Base-by-base conservation (phyloP, 805 yeast species). In the Metschnikowia matae region DNA sequence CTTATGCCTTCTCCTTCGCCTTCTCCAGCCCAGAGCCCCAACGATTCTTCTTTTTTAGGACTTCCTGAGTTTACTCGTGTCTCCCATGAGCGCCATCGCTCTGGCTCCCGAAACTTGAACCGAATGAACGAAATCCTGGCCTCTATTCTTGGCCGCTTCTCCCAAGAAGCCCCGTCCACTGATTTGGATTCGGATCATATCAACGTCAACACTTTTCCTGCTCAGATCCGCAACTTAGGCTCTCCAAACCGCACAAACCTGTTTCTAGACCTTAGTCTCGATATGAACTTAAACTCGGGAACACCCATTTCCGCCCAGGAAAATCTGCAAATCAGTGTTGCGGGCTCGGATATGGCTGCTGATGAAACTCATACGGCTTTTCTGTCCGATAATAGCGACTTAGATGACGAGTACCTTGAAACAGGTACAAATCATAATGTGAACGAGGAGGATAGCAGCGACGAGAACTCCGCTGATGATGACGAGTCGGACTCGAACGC, bases 51-150 rank as follows among this genome's bases (percentile, higher is more conserved):
- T 11, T 26, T 44, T 13, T 7, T 20, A n/a, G 31, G 26, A 11
- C 29, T 34, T n/a, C 38, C 38, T 20, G 45, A 42, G 13, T 33
- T 10, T 37, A 34, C 34, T 18, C 45, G 26, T 10, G 17, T 44
- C 42, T 37, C 48, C 36, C 37, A 45, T 32, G 41, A 37, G 41
- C 41, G 48, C 36, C 48, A 10, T 20, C 39, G 40, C 31, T 36
- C 32, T 21, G 46, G 38, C 18, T 31, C 14, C 10, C 38, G 38
- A 13, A 38, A n/a, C 40, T 34, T 50, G 23, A 37, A 42, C 41
- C 41, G 36, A n/a, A 48, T 48, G 47, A 51, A 51, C 44, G 44
- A 44, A 18, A 31, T 51, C 14, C 54, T 48, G 52, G 52, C 52
- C 35, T 36, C 42, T 14, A 33, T 46, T 4, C 32, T 49, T 14